Evolutionary conservation across 805 yeast genomes (phyloP), one percentile per base, ranked within the genome.

Genomic region (Candida schatavii): DNA sequence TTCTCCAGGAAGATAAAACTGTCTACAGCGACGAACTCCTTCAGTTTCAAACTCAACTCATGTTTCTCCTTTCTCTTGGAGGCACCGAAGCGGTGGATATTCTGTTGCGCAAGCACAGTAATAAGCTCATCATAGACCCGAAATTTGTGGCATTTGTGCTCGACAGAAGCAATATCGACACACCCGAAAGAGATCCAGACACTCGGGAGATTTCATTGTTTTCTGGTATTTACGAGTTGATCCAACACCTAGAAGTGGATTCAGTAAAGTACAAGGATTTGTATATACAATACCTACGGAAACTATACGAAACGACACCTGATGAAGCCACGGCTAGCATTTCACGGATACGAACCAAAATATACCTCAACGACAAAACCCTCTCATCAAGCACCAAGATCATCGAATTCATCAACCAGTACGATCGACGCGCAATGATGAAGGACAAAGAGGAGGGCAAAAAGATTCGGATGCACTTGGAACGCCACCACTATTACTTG

Each of bases 71-170:
- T 10, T 37, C 34, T 26, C 5, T 19, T 9, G 4, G 28, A 5
- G 23, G 27, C 22, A 17, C 26, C 22, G 13, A 5, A 13, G 5
- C 32, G 13, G 3, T 37, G 32, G 33, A 27, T 23, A 18, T 28
- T 27, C 39, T 28, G 18, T 13, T 26, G 11, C 29, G 31, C 20
- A 27, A 17, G 9, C 35, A 33, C 9, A 6, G 11, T 13, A 22
- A 31, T 7, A 32, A 40, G 4, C 38, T 52, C 11, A 20, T 47
- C 17, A 29, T 52, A 6, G 41, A 49, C 28, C 55, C 58, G 7
- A 20, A 41, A 3, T 42, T 52, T 20, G 45, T 49, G 2, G 19
- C 48, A 11, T 23, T 42, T 9, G 22, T 51, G 1, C 33, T 52
- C 3, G 23, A 19, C 5, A 46, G 39, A 10, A 30, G 11, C 11